Evolutionary conservation across 2,329 filamentous ascomycete species (phyloP).

Genomic region (Apiospora sp.): DNA sequence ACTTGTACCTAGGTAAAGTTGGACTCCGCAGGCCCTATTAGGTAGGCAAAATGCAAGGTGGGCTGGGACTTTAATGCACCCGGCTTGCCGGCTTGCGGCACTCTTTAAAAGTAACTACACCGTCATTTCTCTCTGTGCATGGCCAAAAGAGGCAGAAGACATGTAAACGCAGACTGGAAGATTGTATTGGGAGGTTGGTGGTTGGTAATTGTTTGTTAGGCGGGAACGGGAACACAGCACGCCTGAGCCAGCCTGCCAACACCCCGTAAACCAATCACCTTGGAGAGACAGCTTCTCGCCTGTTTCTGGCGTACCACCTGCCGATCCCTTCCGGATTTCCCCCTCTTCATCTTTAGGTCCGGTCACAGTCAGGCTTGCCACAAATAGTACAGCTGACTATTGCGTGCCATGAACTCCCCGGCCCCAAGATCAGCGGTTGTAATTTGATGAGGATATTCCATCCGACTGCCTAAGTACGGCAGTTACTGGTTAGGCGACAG

Average conservation of each 20-base stretch:
- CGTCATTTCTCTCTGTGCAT: background rate
- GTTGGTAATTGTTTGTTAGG: background rate
- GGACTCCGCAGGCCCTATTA: background rate
- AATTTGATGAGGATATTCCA: conserved; percentile 3
- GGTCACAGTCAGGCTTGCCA: background rate
- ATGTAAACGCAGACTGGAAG: background rate
- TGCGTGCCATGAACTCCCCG: background rate
- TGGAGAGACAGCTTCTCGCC: background rate
- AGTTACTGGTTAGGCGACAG: background rate
- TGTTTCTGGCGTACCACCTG: background rate
- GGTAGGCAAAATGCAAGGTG: background rate
- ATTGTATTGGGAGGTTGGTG: background rate
- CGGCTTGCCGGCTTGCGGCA: background rate
- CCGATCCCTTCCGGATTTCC: conserved; percentile 11
- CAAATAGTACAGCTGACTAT: conserved; percentile 8
- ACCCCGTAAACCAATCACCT: background rate
- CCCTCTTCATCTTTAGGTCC: background rate
- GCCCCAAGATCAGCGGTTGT: background rate
- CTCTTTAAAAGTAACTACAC: background rate
- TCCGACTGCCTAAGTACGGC: conserved; percentile 3
- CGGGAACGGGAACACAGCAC: background rate
- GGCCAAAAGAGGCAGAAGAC: background rate
- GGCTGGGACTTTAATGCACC: background rate
- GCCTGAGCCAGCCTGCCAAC: background rate
- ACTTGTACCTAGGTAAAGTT: too few relatives aligned